A percentile compares a stretch with the other conserved stretches of the same genome.
phyloP scores from a whole-genome alignment of 306 rosid genomes.

The Fragaria iinumae region DNA sequence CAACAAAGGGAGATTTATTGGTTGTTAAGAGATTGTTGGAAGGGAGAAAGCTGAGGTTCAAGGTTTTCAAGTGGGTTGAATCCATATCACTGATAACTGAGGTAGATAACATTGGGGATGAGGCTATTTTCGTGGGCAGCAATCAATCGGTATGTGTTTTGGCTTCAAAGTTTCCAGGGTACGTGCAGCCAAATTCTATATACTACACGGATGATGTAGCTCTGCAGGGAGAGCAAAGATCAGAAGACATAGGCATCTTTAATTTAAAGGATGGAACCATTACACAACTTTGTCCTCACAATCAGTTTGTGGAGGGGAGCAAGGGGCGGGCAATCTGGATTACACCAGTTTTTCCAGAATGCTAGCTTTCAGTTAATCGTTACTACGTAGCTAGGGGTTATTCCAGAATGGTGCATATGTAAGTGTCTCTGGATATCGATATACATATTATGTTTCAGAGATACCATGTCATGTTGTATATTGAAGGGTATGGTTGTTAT shows the following conservation, averaged over 20 bases:
- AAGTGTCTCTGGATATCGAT: too few relatives aligned
- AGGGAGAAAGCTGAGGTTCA: neutral
- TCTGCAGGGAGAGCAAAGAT: neutral
- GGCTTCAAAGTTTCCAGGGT: conserved; percentile 6
- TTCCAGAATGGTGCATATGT: too few relatives aligned
- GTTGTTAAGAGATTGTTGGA: neutral
- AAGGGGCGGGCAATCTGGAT: neutral
- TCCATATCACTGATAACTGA: neutral
- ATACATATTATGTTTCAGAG: too few relatives aligned
- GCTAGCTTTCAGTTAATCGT: too few relatives aligned
- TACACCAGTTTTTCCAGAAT: neutral
- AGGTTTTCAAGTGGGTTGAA: neutral
- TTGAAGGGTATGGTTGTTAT: too few relatives aligned
- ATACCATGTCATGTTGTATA: too few relatives aligned
- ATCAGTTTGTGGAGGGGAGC: neutral
- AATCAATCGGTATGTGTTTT: neutral
- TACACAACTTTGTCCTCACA: neutral
- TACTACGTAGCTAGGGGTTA: too few relatives aligned
- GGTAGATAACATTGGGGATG: neutral
- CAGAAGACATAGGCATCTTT: neutral
- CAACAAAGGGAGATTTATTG: neutral
- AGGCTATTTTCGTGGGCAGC: neutral
- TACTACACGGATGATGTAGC: neutral
- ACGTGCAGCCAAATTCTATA: neutral
- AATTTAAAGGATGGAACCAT: neutral